These are phyloP conservation scores for Rhodomyrtus psidioides DNA, from an alignment of 441 rosid species.

Conservation along the genomic window DNA sequence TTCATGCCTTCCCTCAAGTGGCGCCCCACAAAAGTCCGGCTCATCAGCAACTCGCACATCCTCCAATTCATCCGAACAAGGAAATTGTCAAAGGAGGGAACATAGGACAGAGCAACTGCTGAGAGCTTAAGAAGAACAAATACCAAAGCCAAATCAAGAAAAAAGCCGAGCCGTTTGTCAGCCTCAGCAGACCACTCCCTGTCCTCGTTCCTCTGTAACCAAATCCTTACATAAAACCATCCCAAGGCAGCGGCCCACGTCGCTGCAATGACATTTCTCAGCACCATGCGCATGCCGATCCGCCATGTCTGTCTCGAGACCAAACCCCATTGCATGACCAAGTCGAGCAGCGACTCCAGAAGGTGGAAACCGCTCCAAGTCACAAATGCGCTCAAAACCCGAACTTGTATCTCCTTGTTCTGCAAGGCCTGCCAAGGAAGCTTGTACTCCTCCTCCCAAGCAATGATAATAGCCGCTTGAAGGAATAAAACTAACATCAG, in stretches of 20 bases:
- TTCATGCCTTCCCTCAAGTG: conserved; percentile 72
- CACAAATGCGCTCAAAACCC: conserved; percentile 53
- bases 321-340: conserved; percentile 42
- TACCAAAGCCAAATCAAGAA: conserved; percentile 44
- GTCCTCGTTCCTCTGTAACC: conserved; percentile 50
- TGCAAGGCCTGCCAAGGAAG: conserved; percentile 60
- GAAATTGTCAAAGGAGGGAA: conserved; percentile 82
- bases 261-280: conserved; percentile 48
- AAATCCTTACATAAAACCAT: conserved; percentile 52
- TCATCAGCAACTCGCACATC: conserved; percentile 46
- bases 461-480: conserved; percentile 72
- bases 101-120: conserved; percentile 47
- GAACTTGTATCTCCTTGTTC: conserved; percentile 41
- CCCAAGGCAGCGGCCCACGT: conserved; percentile 52
- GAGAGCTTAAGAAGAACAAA: conserved; percentile 61
- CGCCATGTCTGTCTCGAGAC: conserved; percentile 63
- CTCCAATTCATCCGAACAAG: conserved; percentile 75
- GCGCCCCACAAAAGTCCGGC: conserved; percentile 75
- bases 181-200: conserved; percentile 38
- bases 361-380: conserved; percentile 85
- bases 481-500: conserved; percentile 72
- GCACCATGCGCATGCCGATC: conserved; percentile 59
- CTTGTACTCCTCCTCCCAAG: conserved; percentile 48
- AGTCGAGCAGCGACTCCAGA: conserved; percentile 68
- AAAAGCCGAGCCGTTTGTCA: conserved; percentile 26